Evolutionary conservation across 1,139 yeast species (phyloP).

Genomic region (Hemisphaericaspora xylofermentans): DNA sequence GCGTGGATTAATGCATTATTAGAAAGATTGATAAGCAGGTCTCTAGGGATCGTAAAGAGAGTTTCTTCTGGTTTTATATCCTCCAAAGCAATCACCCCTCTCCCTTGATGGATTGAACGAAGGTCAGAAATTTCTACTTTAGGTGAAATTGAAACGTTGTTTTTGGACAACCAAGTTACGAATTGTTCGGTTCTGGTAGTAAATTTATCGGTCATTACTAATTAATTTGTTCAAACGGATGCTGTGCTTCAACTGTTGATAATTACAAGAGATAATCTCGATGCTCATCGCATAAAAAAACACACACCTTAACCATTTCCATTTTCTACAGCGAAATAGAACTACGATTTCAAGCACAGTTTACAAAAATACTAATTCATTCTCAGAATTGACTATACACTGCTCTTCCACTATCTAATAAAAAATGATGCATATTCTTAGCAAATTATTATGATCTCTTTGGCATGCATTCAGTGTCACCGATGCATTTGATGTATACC

Average conservation of each 20-base stretch:
- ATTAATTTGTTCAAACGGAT: background rate
- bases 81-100: slow-evolving; percentile 69
- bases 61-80: slow-evolving; percentile 60
- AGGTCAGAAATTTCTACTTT: slow-evolving; percentile 62
- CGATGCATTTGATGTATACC: slow-evolving; percentile 11
- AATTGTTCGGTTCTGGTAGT: slow-evolving; percentile 38
- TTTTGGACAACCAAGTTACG: slow-evolving; percentile 49
- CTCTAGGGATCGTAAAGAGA: slow-evolving; percentile 69
- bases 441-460: background rate
- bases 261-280: background rate
- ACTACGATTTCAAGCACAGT: too few species aligned
- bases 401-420: background rate
- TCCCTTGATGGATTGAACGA: slow-evolving; percentile 61
- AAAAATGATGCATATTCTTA: background rate
- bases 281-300: slow-evolving; percentile 3
- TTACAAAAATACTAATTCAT: too few species aligned
- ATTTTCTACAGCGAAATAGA: too few species aligned
- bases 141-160: slow-evolving; percentile 50
- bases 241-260: background rate
- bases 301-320: too few species aligned
- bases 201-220: slow-evolving; percentile 6
- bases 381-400: too few species aligned
- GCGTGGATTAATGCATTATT: slow-evolving; percentile 49
- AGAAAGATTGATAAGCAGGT: slow-evolving; percentile 53
- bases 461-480: slow-evolving; percentile 9